Base-by-base conservation (phyloP, 163 green algal species). In the Volvox carteri region DNA sequence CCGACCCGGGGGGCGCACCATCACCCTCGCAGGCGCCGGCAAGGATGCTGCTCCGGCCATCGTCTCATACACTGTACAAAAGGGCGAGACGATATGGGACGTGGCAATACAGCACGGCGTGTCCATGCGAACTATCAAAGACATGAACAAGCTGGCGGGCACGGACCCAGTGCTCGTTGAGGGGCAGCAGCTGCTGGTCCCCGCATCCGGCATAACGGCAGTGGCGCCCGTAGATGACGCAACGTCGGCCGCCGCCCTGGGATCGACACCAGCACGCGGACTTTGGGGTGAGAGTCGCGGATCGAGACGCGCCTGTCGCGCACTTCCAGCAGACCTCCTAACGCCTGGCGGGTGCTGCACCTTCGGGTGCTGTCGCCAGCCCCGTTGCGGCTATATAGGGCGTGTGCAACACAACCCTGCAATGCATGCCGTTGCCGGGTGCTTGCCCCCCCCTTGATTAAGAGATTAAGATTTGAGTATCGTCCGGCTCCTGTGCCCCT, bases 81-180 rank as follows among this genome's bases (percentile, higher is more conserved):
- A 77, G n/a, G 84, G 84, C 54, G 84, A 89, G 54, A 84, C 84
- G 54, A 23, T 89, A 48, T 89, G 84, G 84, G 84, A 89, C 21
- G 72, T 89, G 18, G 84, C 84, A 19, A 41, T 84, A 14, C 70
- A 84, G 54, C 84, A 89, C 25, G 72, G 72, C 41, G 70, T 84
- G n/a, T 89, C 84, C n/a, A 89, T 84, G 84, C 70, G 72, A 7
- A 79, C 84, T 41, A 67, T 89, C 41, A 84, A 76, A 30, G 84
- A 89, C 16, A 50, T 89, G 23, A 89, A 89, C 52, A 88, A 88
- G 83, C 83, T 88, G 0, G 11, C 35, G 6, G 83, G 83, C 35
- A 74, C 9, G 11, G 83, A 88, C 35, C 83, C 83, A 12, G 12
- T 39, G 48, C 68, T 88, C 2, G 28, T 4, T 35, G 83, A 88